These are phyloP conservation scores for Diversispora eburnea DNA, from an alignment of 192 early-diverging fungal genomes.

Conservation along the genomic window DNA sequence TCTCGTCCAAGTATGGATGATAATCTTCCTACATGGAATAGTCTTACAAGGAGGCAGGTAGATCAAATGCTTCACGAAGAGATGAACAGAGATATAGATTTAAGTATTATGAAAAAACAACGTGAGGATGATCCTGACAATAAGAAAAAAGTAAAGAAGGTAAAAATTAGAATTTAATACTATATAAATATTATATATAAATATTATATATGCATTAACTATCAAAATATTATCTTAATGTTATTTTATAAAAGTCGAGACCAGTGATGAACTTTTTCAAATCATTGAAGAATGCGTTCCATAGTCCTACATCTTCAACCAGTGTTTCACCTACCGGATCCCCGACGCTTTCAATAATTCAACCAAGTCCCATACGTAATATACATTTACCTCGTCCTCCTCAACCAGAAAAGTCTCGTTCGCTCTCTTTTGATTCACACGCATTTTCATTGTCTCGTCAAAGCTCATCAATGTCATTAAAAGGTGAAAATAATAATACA, in stretches of 20 bases:
- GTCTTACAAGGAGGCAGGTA: conserved; percentile 25
- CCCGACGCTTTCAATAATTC: conserved; percentile 7
- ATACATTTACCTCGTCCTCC: conserved; percentile 16
- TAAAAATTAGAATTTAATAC: neutral
- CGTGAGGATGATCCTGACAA: conserved; percentile 2
- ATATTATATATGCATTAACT: neutral
- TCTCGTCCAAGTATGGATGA: conserved; percentile 26
- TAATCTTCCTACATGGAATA: conserved; percentile 19
- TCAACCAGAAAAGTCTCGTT: conserved; percentile 7
- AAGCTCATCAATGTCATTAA: conserved; percentile 17
- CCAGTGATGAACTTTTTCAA: conserved; percentile 28
- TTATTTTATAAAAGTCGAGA: neutral
- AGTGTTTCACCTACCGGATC: conserved; percentile 21
- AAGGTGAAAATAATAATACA: neutral
- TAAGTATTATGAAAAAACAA: conserved; percentile 24
- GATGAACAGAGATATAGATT: conserved; percentile 33
- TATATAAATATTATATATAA: too few species aligned
- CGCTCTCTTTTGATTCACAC: conserved; percentile 19
- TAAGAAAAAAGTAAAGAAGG: conserved; percentile 24
- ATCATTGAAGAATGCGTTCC: conserved; percentile 27
- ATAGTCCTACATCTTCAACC: conserved; percentile 27
- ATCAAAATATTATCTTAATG: neutral
- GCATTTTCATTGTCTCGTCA: conserved; percentile 13
- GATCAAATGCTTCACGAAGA: conserved; percentile 30
- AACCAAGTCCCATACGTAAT: conserved; percentile 15